These are phyloP conservation scores for Neonectria punicea DNA, from an alignment of 2,329 filamentous ascomycete species.

Conservation along the genomic window DNA sequence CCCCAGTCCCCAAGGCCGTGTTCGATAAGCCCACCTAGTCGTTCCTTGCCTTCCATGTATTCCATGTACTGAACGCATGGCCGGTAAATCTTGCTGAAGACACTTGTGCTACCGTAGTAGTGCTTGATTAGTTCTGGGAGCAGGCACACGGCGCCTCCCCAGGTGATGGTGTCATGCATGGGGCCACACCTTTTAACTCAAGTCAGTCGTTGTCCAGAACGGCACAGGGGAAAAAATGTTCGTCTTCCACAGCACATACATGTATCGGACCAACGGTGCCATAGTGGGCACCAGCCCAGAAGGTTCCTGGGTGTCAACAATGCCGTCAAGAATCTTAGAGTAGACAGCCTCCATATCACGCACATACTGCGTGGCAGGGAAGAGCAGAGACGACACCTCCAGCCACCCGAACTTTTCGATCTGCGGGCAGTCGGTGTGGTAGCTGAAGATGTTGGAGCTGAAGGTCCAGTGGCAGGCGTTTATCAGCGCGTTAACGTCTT, in stretches of 20 bases:
- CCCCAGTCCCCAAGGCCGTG: constrained; percentile 58
- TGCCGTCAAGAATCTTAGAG: constrained; percentile 59
- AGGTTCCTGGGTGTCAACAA: constrained; percentile 56
- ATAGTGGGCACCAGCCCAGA: constrained; percentile 58
- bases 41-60: constrained; percentile 52
- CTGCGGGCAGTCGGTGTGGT: constrained; percentile 59
- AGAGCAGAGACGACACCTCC: constrained; percentile 58
- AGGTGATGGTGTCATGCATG: constrained; percentile 58
- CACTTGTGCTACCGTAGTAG: constrained; percentile 53
- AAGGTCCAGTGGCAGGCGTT: constrained; percentile 59
- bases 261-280: constrained; percentile 59
- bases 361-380: constrained; percentile 57
- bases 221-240: neutral
- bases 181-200: constrained; percentile 51
- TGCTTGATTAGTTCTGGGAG: constrained; percentile 50
- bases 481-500: constrained; percentile 53
- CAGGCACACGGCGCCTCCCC: constrained; percentile 53
- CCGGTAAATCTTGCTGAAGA: constrained; percentile 50
- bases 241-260: constrained; percentile 33
- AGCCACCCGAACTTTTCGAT: constrained; percentile 62
- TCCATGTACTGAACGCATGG: constrained; percentile 54
- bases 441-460: constrained; percentile 55
- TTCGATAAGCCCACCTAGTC: constrained; percentile 53
- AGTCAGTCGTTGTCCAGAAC: constrained; percentile 9
- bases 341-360: constrained; percentile 58